Base-by-base conservation (phyloP, 805 yeast species). In the Suhomyces sp. region DNA sequence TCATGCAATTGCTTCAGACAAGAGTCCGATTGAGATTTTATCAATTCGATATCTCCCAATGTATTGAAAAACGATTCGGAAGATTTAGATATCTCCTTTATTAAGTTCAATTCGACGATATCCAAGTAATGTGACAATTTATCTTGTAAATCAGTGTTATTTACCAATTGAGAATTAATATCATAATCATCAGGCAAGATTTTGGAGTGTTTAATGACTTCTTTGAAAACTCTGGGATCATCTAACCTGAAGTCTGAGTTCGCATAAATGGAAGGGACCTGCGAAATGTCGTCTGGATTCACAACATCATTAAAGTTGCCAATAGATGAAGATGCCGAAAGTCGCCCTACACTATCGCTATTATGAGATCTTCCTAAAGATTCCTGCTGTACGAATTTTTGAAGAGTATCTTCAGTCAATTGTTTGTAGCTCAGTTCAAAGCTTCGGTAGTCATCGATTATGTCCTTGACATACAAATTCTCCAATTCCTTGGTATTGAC, bases 41-140 rank as follows among this genome's bases (percentile, higher is more conserved):
- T 79, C 6, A 66, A 68, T 48, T 80, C 79, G 38, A 93, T 73
- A 43, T 88, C 95, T 35, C 81, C 86, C 36, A 95, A 65, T 0
- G 96, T 90, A 33, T 78, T 78, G 60, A 88, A 88, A 53, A 93
- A 91, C 6, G 90, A 80, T 35, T 79, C 78, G 0, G 96, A 86
- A 0, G 96, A 83, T 44, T 77, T 76, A 3, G 95, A 83, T 20
- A 93, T 88, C 57, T 88, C 96, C 25, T 76, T 71, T 13, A 90
- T 83, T 26, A 91, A 63, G 42, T 83, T 81, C 23, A 85, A 69
- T 59, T 91, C 98, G 1, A 91, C 88, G 0, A 79, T 71, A 54
- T 93, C 98, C 36, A 93, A 67, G 51, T 88, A 88, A 60, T 80
- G 79, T 3, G 93, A 84, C 21, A 91, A 64, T 51, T 78, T 80